Evolutionary conservation across 257 asterid species (phyloP).

Genomic region (Solanum dulcamara): DNA sequence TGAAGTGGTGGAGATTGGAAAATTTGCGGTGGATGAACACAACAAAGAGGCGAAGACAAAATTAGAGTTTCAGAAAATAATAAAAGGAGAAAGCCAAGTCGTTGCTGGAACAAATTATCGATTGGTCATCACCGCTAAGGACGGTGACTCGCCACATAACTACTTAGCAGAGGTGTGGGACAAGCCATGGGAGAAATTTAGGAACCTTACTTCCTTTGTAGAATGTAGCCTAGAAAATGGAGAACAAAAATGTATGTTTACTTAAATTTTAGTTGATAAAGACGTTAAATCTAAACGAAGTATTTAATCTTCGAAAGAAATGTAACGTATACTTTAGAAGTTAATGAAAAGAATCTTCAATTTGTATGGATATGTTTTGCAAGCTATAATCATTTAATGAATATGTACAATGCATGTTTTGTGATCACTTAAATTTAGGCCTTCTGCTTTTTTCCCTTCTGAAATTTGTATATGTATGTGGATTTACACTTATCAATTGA

Average conservation of each 20-base stretch:
- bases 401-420: background rate
- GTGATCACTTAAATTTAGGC: background rate
- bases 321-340: background rate
- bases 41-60: conserved; percentile 5
- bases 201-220: conserved; percentile 18
- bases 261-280: background rate
- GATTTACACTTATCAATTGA: background rate
- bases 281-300: background rate
- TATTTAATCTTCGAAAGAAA: background rate
- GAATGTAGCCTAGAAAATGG: background rate
- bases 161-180: conserved; percentile 27
- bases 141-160: background rate
- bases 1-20: conserved; percentile 11
- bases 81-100: conserved; percentile 18
- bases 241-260: background rate
- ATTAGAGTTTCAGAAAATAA: conserved; percentile 8
- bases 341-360: background rate
- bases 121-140: conserved; percentile 16
- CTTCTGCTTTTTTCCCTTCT: background rate
- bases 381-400: background rate
- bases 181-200: conserved; percentile 7
- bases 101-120: conserved; percentile 24
- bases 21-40: conserved; percentile 26
- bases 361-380: background rate
- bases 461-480: background rate